Percentiles rank a stretch among this genome's conserved stretches.
These are phyloP conservation scores for Hyaloscypha variabilis DNA, from an alignment of 495 filamentous ascomycete species.

Conservation along the genomic window DNA sequence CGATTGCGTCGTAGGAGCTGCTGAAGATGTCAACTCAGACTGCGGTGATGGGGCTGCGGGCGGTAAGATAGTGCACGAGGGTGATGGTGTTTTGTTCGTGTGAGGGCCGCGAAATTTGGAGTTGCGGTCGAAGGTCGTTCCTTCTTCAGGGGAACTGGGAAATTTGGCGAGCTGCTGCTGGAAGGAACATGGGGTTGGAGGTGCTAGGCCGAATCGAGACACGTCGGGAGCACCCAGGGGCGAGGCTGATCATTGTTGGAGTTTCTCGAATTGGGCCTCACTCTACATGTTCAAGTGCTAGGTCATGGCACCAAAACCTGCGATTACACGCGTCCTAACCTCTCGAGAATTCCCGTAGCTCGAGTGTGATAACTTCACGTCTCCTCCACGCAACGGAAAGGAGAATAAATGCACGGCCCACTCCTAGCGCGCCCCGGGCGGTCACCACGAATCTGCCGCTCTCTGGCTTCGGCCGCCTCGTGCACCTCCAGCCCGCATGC, in stretches of 20 bases:
- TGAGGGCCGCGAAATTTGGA: slow-evolving; percentile 28
- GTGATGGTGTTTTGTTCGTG: slow-evolving; percentile 14
- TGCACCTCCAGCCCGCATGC: not conserved
- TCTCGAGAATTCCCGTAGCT: no score
- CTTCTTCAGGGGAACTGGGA: slow-evolving; percentile 27
- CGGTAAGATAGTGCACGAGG: not conserved
- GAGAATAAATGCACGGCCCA: slow-evolving; percentile 4
- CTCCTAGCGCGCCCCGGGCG: not conserved
- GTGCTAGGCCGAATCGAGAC: slow-evolving; percentile 13
- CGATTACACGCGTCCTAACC: no score
- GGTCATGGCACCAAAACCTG: no score
- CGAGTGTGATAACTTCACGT: no score
- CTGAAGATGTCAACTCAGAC: not conserved
- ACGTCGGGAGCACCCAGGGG: not conserved
- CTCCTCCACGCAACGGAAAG: not conserved
- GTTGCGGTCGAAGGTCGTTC: slow-evolving; percentile 28
- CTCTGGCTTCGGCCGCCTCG: not conserved
- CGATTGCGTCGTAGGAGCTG: slow-evolving; percentile 1
- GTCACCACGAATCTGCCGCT: not conserved
- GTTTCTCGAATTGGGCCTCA: no score
- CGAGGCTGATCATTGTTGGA: not conserved
- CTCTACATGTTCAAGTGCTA: no score
- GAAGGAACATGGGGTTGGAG: slow-evolving; percentile 7
- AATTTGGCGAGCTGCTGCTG: slow-evolving; percentile 17
- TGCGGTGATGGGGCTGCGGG: slow-evolving; percentile 5